Evolutionary conservation across 208 protist species (phyloP), one percentile per base, ranked within the genome.

Genomic region (Lotmaria passim): DNA sequence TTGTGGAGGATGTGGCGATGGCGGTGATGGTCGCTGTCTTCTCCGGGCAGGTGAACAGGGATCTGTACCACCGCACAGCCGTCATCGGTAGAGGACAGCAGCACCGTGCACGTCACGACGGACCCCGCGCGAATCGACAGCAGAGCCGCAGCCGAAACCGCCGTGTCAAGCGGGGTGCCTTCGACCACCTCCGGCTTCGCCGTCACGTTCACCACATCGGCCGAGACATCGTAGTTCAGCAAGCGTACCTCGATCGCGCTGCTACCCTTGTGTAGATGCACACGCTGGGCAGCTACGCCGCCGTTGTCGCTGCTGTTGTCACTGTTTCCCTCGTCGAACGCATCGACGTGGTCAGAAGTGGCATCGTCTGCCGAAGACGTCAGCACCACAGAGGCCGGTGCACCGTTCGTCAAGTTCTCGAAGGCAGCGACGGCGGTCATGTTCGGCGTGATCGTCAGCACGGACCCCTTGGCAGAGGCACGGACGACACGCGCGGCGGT

Each of bases 31-130:
- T 61, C 56, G 31, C 48, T 5, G n/a, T 31, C 38, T 7, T 4
- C 19, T 7, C 24, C 8, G 57, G 17, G 26, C 31, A 63, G 21
- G 24, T 46, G 57, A 26, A 70, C 46, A 36, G 61, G 70, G 41
- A 95, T 68, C 73, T 93, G 87, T 14, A 95, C 86, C 65, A 95
- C 82, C 34, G 90, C 90, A 53, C 85, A 93, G 46, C 81, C 72
- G 61, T 95, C 86, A 60, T 96, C 91, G 1, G 87, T 96, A n/a
- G 74, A 79, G 34, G 84, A 90, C 17, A 96, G 75, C 48, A 96
- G 71, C 24, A 96, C 91, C 36, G 53, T 80, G 19, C 68, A 86
- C 4, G 63, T 62, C 0, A 96, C 88, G 11, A 75, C 41, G 44
- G 68, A 53, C 7, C 88, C 87, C 2, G 76, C 56, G 21, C 59